phyloP scores from a whole-genome alignment of 2,329 filamentous ascomycete genomes.

The Sclerotinia sclerotiorum region DNA sequence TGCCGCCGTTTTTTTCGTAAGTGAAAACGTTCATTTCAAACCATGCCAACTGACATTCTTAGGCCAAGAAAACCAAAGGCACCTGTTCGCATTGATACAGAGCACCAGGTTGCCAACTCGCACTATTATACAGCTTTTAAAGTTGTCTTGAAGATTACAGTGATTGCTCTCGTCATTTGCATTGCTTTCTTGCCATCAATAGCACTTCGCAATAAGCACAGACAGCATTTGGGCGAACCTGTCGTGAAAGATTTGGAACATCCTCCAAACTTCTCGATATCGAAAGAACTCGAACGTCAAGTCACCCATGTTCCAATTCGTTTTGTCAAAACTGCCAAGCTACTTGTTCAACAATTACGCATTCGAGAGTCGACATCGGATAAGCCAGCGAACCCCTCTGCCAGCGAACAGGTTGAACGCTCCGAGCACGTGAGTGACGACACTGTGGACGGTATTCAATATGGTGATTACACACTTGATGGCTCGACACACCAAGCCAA shows the following conservation, averaged over 20 bases:
- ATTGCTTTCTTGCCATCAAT: slow-evolving; percentile 16
- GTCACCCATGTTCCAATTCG: slow-evolving; percentile 10
- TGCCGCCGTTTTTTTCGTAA: slow-evolving; percentile 10
- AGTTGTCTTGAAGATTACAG: slow-evolving; percentile 7
- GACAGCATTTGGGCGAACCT: not conserved
- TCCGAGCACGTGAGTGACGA: not conserved
- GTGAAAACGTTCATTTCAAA: not conserved
- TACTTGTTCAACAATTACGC: slow-evolving; percentile 5
- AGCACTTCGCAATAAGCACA: slow-evolving; percentile 1
- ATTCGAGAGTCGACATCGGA: not conserved
- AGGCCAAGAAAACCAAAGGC: slow-evolving; percentile 14
- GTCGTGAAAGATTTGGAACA: not conserved
- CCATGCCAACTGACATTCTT: not conserved
- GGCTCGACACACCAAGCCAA: not conserved
- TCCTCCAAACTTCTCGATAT: not conserved
- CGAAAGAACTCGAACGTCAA: slow-evolving; percentile 1
- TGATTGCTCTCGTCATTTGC: slow-evolving; percentile 16
- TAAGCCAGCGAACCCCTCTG: not conserved
- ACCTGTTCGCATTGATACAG: not conserved
- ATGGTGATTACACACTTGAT: not conserved
- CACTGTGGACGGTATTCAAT: not conserved
- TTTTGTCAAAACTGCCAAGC: not conserved
- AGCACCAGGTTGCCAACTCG: not conserved
- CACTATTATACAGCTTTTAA: slow-evolving; percentile 13
- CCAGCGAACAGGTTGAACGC: not conserved